Percentiles rank a stretch among this genome's conserved stretches.
These are phyloP conservation scores for Didymellaceae sp. DNA, from an alignment of 2,329 filamentous ascomycete species.

Conservation along the genomic window DNA sequence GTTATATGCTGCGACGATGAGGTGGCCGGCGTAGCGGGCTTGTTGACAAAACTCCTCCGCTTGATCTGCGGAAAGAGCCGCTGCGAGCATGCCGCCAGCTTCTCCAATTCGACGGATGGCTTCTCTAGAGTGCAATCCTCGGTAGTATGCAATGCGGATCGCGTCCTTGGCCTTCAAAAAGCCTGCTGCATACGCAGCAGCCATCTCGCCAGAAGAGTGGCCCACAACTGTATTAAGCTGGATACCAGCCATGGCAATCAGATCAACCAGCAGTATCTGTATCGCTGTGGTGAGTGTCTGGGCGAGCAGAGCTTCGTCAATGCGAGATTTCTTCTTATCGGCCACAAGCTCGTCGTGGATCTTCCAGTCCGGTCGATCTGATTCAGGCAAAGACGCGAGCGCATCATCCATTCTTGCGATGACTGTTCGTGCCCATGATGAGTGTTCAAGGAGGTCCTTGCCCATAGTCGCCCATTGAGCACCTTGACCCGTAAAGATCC, in stretches of 20 bases:
- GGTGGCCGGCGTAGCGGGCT: not conserved
- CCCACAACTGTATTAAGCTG: conserved; percentile 47
- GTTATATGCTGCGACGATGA: conserved; percentile 19
- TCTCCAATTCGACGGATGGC: not conserved
- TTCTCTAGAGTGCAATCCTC: conserved; percentile 15
- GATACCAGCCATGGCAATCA: conserved; percentile 37
- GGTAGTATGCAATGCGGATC: conserved; percentile 29
- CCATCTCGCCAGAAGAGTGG: conserved; percentile 53
- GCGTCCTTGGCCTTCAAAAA: conserved; percentile 23
- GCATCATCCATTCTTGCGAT: conserved; percentile 1
- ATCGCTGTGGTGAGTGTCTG: conserved; percentile 48
- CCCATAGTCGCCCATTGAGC: conserved; percentile 35
- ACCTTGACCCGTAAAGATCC: conserved; percentile 35
- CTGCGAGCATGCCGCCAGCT: conserved; percentile 14
- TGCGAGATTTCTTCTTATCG: not conserved
- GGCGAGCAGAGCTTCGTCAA: conserved; percentile 24
- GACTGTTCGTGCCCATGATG: not conserved
- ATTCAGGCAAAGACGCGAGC: not conserved
- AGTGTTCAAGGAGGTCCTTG: conserved; percentile 8
- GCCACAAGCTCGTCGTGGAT: conserved; percentile 6
- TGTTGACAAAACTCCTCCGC: not conserved
- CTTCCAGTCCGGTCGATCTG: not conserved
- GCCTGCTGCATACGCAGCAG: conserved; percentile 47
- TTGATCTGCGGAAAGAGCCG: conserved; percentile 2
- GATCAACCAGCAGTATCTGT: conserved; percentile 43